phyloP scores from a whole-genome alignment of 164 flowering plant genomes.

The Vitis amurensis region DNA sequence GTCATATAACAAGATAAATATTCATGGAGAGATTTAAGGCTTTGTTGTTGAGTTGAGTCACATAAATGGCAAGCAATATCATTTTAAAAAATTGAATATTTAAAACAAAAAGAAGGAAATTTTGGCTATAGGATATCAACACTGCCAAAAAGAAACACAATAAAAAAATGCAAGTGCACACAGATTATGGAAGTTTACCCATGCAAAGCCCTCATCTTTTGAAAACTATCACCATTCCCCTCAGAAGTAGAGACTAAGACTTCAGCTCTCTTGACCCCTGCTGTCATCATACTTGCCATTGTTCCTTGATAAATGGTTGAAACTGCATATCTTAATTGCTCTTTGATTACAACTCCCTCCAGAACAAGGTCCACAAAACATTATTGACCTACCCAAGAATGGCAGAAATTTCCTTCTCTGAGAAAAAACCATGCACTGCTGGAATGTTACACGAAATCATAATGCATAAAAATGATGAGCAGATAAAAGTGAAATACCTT shows the following conservation, averaged over 20 bases:
- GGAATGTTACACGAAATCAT: too few relatives aligned
- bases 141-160: neutral
- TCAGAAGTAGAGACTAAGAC: constrained; percentile 21
- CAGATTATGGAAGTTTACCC: constrained; percentile 47
- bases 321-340: constrained; percentile 47
- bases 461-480: too few relatives aligned
- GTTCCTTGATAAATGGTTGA: constrained; percentile 27
- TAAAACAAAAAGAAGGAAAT: neutral
- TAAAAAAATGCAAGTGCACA: neutral
- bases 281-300: constrained; percentile 57
- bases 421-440: too few relatives aligned
- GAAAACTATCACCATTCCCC: constrained; percentile 35
- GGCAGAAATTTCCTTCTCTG: too few relatives aligned
- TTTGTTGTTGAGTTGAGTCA: too few relatives aligned
- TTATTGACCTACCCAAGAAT: constrained; percentile 27
- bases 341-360: constrained; percentile 27
- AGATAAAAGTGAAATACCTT: neutral
- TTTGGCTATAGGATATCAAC: neutral
- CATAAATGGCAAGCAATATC: too few relatives aligned
- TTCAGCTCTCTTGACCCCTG: too few relatives aligned
- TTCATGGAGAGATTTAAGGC: too few relatives aligned
- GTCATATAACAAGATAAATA: neutral
- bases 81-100: too few relatives aligned
- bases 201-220: constrained; percentile 47
- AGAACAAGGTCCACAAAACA: constrained; percentile 40